Conservation (phyloP, 805 yeast genomes). For the Ogataea henricii region DNA sequence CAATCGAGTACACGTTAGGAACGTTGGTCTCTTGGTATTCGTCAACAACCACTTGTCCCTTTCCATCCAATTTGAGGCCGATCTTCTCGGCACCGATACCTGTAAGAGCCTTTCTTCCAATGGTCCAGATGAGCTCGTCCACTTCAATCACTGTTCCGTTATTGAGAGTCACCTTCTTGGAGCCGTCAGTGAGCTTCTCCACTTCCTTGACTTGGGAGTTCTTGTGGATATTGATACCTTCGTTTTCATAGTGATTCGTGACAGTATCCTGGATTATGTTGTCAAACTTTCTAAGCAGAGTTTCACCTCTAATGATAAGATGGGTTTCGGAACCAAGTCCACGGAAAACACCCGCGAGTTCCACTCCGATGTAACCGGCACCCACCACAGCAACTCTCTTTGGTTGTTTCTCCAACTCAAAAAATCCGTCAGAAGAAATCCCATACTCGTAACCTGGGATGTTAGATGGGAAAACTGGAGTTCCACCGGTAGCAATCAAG, state of each 20-base stretch:
- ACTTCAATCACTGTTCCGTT: constrained; percentile 54
- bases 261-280: constrained; percentile 73
- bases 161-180: constrained; percentile 48
- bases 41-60: constrained; percentile 72
- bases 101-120: constrained; percentile 81
- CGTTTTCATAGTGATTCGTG: constrained; percentile 76
- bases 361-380: constrained; percentile 97
- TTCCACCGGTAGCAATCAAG: constrained; percentile 92
- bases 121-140: constrained; percentile 88
- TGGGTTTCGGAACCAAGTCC: constrained; percentile 86
- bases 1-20: constrained; percentile 75
- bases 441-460: constrained; percentile 85
- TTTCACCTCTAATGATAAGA: constrained; percentile 86
- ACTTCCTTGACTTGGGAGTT: constrained; percentile 51
- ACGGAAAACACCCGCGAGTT: constrained; percentile 91
- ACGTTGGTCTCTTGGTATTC: constrained; percentile 84
- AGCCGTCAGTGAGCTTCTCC: constrained; percentile 50
- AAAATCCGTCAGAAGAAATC: constrained; percentile 88
- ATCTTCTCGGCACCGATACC: constrained; percentile 76
- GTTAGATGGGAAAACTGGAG: constrained; percentile 65
- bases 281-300: constrained; percentile 88
- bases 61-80: constrained; percentile 63
- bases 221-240: constrained; percentile 83
- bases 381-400: constrained; percentile 93
- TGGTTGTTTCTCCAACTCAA: constrained; percentile 79